Conservation (phyloP, 176 grass and related monocot genomes). For the Ampelocalamus luodianensis region DNA sequence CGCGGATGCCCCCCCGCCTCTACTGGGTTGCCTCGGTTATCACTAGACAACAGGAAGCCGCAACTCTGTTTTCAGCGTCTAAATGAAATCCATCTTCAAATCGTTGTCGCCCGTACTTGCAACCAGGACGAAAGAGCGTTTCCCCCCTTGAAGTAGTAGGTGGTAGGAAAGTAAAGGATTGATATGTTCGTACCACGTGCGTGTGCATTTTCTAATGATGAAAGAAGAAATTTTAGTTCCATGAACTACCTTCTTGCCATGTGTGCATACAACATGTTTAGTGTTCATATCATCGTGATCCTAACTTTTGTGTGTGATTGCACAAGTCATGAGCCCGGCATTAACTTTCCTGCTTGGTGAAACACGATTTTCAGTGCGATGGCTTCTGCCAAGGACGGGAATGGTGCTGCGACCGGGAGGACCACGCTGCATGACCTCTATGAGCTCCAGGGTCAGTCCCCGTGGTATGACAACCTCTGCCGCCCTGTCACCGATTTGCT, state of each 20-base stretch:
- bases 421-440: slow-evolving; percentile 86
- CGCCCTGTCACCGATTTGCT: slow-evolving; percentile 90
- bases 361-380: slow-evolving; percentile 45
- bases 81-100: too few species aligned
- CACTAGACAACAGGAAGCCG: neutral
- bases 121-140: neutral
- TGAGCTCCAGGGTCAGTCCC: slow-evolving; percentile 87
- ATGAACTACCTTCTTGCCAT: neutral
- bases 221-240: neutral
- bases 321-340: neutral
- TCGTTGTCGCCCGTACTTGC: too few species aligned
- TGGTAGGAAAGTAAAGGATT: too few species aligned
- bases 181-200: too few species aligned
- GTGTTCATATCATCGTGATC: neutral
- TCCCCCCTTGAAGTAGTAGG: neutral
- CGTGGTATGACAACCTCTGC: slow-evolving; percentile 99
- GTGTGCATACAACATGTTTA: neutral
- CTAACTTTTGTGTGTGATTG: neutral
- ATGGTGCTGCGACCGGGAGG: slow-evolving; percentile 69
- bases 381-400: slow-evolving; percentile 67
- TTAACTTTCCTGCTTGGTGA: neutral
- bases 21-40: slow-evolving; percentile 3
- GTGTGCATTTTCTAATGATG: neutral
- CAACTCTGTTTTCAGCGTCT: too few species aligned
- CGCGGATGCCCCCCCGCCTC: neutral